Conservation (phyloP, 306 rosid species). For the Acacia crassicarpa region DNA sequence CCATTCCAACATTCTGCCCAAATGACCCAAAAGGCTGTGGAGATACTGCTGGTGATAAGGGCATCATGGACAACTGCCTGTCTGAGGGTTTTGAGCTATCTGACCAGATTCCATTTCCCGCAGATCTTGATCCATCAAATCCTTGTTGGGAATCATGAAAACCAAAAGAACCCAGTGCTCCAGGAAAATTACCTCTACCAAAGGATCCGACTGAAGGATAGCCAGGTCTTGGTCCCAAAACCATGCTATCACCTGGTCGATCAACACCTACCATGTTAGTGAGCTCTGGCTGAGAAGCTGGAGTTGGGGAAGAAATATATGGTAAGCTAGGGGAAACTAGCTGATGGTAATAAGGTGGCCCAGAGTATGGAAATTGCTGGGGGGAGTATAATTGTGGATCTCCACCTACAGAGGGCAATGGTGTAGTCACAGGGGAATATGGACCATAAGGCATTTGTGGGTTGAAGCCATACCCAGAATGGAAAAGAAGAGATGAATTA, state of each 20-base stretch:
- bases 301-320: conserved; percentile 63
- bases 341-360: conserved; percentile 75
- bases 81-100: conserved; percentile 75
- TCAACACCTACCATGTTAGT: conserved; percentile 66
- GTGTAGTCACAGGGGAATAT: conserved; percentile 83
- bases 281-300: conserved; percentile 76
- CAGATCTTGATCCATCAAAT: conserved; percentile 69
- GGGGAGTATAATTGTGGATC: conserved; percentile 73
- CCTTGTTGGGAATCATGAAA: conserved; percentile 82
- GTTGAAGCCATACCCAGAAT: conserved; percentile 85
- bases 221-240: conserved; percentile 79
- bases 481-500: conserved; percentile 76
- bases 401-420: conserved; percentile 79
- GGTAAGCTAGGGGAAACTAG: conserved; percentile 70
- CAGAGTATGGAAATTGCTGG: conserved; percentile 77
- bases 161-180: conserved; percentile 56
- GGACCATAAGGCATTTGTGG: conserved; percentile 90
- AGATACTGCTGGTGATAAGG: conserved; percentile 65
- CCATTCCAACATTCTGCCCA: conserved; percentile 77
- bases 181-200: conserved; percentile 72
- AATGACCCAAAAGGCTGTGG: conserved; percentile 78
- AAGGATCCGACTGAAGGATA: conserved; percentile 70
- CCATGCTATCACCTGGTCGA: conserved; percentile 71
- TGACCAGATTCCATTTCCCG: conserved; percentile 78
- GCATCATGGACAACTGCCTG: conserved; percentile 69